Base-by-base conservation (phyloP, 805 yeast genomes). In the Yamadazyma akitaensis region DNA sequence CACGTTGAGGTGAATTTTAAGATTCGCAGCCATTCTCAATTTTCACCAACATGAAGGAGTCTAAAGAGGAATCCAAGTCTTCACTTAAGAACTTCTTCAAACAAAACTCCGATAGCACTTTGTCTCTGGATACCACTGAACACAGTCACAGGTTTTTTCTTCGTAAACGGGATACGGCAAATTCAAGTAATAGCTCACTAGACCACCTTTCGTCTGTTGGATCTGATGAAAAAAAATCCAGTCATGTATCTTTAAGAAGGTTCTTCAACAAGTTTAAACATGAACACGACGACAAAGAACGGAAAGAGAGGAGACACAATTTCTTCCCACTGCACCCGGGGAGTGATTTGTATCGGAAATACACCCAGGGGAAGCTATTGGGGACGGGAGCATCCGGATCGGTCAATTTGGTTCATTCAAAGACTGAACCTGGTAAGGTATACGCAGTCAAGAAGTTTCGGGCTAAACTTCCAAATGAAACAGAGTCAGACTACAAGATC, bases 341-440 rank as follows among this genome's bases (percentile, higher is more conserved):
- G 48, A 54, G 67, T 14, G 59, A 58, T 9, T 49, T 70, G 19
- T 62, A 58, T 44, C 53, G 80, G 44, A 84, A 85, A 56, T 89
- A 88, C 64, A 48, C 61, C 6, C 73, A 81, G 19, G 95, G 95
- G 11, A 77, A 77, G 51, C 71, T 84, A 18, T 70, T 89, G 42
- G 98, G 98, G 18, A 82, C 91, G 48, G 98, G 98, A 12, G 97
- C 97, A 1, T 91, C 96, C 19, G 97, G 98, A 1, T 84, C 94
- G 0, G 98, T 91, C n/a, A 78, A 85, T 36, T 75, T 88, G 44
- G 85, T 90, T 49, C 79, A 80, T 48, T 77, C 85, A 43, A 73
- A 79, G 26, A 62, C 77, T 0, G 83, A 82, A 53, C 55, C 64
- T 8, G 40, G 44, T 26, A 75, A 79, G 50, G 62, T 88, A 4